Conservation (phyloP, 371 early-diverging fungal genomes). For the Lichtheimia ramosa region DNA sequence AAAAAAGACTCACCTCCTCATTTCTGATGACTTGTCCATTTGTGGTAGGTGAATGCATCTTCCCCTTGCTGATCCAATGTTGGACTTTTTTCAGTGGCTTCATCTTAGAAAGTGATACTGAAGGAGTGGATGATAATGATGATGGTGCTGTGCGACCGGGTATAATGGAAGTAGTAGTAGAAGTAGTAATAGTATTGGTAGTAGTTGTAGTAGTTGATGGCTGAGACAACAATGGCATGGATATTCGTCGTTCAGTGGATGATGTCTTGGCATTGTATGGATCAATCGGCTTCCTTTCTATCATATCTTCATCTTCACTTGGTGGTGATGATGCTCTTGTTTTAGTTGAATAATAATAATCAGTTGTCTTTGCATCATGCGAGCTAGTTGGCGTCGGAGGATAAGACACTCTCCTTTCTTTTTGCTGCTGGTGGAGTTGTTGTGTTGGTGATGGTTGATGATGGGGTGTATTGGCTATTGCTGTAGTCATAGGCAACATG, state of each 20-base stretch:
- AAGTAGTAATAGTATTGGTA: background rate
- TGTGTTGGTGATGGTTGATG: conserved; percentile 2
- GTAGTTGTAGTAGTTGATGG: background rate
- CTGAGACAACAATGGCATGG: conserved; percentile 5
- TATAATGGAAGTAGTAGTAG: background rate
- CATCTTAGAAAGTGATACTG: conserved; percentile 3
- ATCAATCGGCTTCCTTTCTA: background rate
- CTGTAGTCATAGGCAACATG: background rate
- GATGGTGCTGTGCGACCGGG: background rate
- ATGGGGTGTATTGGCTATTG: background rate
- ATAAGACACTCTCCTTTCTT: conserved; percentile 12
- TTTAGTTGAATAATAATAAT: conserved; percentile 2
- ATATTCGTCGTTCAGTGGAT: conserved; percentile 8
- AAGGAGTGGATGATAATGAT: background rate
- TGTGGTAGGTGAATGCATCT: conserved; percentile 11
- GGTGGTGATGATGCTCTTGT: background rate
- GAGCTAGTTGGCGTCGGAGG: conserved; percentile 15
- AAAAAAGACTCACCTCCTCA: conserved; percentile 1
- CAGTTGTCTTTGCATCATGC: conserved; percentile 13
- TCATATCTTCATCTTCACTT: no score
- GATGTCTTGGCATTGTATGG: background rate
- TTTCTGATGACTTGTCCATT: conserved; percentile 17
- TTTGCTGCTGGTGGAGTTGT: background rate
- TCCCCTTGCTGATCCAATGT: conserved; percentile 22
- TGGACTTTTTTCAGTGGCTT: conserved; percentile 31